A percentile compares a stretch with the other conserved stretches of the same genome.
These are phyloP conservation scores for Posidonia oceanica DNA, from an alignment of 116 monocot genomes.

Conservation along the genomic window DNA sequence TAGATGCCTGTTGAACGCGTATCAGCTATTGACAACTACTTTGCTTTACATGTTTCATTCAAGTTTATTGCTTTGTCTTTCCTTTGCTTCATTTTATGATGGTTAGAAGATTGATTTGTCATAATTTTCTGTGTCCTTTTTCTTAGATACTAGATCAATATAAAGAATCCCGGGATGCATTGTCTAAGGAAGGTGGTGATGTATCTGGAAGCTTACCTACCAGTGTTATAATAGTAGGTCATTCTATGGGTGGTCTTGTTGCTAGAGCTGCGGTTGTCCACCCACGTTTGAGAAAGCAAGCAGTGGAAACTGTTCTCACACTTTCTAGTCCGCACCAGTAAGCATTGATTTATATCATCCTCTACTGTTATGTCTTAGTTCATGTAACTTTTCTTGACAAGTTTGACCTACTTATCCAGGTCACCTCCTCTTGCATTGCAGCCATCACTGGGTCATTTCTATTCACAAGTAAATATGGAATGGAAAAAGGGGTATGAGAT, in stretches of 20 bases:
- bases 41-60: too few relatives aligned
- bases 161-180: slow-evolving; percentile 43
- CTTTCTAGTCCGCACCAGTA: slow-evolving; percentile 98
- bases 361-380: not conserved
- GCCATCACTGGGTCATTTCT: slow-evolving; percentile 85
- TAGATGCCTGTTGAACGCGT: too few relatives aligned
- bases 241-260: slow-evolving; percentile 99
- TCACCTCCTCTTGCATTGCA: slow-evolving; percentile 93
- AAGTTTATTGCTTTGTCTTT: too few relatives aligned
- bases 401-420: slow-evolving; percentile 43
- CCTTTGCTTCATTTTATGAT: not conserved
- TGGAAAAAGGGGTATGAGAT: slow-evolving; percentile 69
- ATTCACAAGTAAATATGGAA: slow-evolving; percentile 66
- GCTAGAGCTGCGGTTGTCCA: slow-evolving; percentile 85
- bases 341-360: slow-evolving; percentile 6
- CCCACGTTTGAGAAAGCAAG: slow-evolving; percentile 52
- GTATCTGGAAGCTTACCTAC: slow-evolving; percentile 48
- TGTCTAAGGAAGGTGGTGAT: slow-evolving; percentile 35
- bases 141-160: slow-evolving; percentile 86
- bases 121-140: not conserved
- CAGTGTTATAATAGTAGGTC: slow-evolving; percentile 89
- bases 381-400: slow-evolving; percentile 8
- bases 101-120: not conserved
- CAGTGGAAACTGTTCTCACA: slow-evolving; percentile 81
- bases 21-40: too few relatives aligned